These are phyloP conservation scores for Lentinula edodes DNA, from an alignment of 768 basidiomycete genomes.

Conservation along the genomic window DNA sequence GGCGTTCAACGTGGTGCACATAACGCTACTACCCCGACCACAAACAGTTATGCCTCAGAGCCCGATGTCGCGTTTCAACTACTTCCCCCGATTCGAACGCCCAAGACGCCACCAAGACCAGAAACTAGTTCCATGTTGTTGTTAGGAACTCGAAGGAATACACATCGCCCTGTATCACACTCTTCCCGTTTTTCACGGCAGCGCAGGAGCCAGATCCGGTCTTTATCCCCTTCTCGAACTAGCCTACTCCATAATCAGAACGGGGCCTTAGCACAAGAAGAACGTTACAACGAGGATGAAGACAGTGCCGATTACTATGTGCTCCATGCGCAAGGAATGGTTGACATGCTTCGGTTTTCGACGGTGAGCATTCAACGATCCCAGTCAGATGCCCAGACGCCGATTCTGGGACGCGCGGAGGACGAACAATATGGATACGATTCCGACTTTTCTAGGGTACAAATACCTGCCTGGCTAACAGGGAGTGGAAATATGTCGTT, in stretches of 20 bases:
- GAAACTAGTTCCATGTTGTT: background rate
- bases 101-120: background rate
- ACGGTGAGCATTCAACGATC: background rate
- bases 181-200: background rate
- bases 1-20: background rate
- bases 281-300: background rate
- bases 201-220: background rate
- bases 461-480: background rate
- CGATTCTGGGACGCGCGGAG: background rate
- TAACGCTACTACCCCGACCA: background rate
- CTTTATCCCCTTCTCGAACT: background rate
- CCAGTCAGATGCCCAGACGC: slow-evolving; percentile 3
- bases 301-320: slow-evolving; percentile 3
- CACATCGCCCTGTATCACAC: background rate
- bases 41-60: background rate
- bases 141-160: background rate
- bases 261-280: background rate
- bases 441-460: background rate
- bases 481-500: background rate
- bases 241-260: background rate
- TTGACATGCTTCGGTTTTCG: background rate
- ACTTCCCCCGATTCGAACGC: background rate
- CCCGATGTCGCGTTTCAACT: background rate
- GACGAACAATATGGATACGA: background rate
- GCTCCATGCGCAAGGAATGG: background rate